Evolutionary conservation across 73 alveolate genomes (phyloP), one percentile per base, ranked within the genome.

Genomic region (Halteria grandinella): DNA sequence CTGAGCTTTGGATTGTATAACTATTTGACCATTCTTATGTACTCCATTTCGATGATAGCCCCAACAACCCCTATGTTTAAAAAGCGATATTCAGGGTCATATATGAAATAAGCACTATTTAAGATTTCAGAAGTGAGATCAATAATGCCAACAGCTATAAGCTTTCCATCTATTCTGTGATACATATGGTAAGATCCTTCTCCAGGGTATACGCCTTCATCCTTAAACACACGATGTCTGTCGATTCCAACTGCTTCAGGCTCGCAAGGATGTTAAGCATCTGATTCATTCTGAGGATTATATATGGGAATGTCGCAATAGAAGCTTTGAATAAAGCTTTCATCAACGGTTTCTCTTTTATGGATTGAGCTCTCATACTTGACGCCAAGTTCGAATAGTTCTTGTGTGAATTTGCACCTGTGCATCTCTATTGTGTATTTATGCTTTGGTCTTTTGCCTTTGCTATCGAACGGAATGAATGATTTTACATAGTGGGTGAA

Each of bases 11-110:
- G 63, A n/a, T 66, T 66, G 47, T 48, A 70, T 25, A 48, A 48
- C 43, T 12, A 18, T 49, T 64, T 48, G 5, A 70, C 57, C 70
- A 49, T 74, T 62, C 83, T 90, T 75, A 92, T 82, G 59, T 74
- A 94, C 78, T 96, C 97, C 32, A 96, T 83, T 88, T 96, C 99
- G 45, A 92, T 70, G 29, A 96, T 70, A 18, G 93, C 96, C 12
- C 97, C 91, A 28, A 90, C 69, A 45, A 88, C 89, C 17, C 99
- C 99, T 41, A 91, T 55, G 48, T 92, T 85, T 24, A 94, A 77
- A 71, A 89, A 92, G 29, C 75, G 63, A 85, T 66, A 93, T 40
- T 93, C 95, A 31, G 99, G 97, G 40, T 95, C 98, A 83, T 95
- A 96, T 60, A 88, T 87, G 59, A 92, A 94, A 86, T 93, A 96